Conservation (phyloP, 768 basidiomycete species). For the Sporobolomyces phaffii region DNA sequence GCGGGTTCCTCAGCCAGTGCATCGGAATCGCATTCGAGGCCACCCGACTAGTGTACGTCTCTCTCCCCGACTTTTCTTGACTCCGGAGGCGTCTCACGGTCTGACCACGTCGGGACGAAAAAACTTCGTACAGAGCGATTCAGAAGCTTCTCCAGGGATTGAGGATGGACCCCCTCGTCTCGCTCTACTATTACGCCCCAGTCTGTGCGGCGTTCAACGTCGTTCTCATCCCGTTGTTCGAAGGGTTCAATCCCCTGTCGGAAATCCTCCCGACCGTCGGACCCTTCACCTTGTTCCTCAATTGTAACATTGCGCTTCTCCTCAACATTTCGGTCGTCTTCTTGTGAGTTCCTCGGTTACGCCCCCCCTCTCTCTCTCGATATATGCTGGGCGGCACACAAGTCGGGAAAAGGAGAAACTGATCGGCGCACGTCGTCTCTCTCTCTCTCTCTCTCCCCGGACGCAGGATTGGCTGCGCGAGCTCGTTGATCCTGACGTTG, state of each 20-base stretch:
- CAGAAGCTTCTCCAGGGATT: constrained; percentile 87
- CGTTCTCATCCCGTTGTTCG: constrained; percentile 77
- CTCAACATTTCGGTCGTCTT: constrained; percentile 42
- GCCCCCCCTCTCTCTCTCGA: constrained; percentile 19
- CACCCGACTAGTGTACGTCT: constrained; percentile 60
- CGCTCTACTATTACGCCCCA: constrained; percentile 64
- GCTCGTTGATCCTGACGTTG: constrained; percentile 79
- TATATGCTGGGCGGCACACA: too few species aligned
- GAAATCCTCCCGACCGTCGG: constrained; percentile 57
- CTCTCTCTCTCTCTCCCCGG: not conserved
- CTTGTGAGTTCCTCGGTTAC: too few species aligned
- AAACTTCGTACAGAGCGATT: constrained; percentile 57
- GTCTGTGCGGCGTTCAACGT: constrained; percentile 85
- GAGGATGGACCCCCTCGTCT: constrained; percentile 96
- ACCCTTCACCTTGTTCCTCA: constrained; percentile 66
- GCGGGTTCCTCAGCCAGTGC: constrained; percentile 81
- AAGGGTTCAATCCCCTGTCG: constrained; percentile 82
- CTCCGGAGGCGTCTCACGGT: not conserved
- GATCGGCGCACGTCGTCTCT: not conserved
- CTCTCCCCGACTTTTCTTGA: not conserved
- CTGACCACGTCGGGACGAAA: not conserved
- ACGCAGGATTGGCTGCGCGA: constrained; percentile 28
- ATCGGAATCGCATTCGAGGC: constrained; percentile 86
- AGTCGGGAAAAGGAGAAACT: too few species aligned
- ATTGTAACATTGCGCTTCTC: constrained; percentile 54